Base-by-base conservation (phyloP, 306 rosid genomes). In the Vachellia collinsii region DNA sequence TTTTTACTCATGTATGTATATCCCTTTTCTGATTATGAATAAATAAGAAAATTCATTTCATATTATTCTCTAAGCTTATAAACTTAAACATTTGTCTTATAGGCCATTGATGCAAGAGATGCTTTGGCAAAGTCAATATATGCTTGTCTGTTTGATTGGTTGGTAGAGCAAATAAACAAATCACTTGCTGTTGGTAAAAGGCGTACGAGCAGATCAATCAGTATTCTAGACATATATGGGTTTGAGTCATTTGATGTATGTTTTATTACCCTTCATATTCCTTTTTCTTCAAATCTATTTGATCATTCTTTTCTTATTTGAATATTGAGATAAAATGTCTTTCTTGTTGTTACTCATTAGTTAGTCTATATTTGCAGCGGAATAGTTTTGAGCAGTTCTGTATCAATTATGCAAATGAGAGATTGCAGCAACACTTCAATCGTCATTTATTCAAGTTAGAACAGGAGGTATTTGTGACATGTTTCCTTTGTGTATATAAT, bases 301-400 rank as follows among this genome's bases (percentile, higher is more conserved):
- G 11, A 36, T 58, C 20, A 16, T 74, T 14, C 36, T 63, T 17
- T 53, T 51, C 66, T 48, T 61, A 25, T 67, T 62, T 79, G 71
- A 77, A 42, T 76, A 77, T 56, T 78, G 74, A 65, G 62, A 77
- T 82, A 42, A 79, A 77, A 68, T 69, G 20, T 68, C 39, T 59
- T n/a, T 54, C 12, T 39, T 79, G 77, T 59, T 66, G 70, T 36
- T 75, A 19, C 72, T 41, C 16, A 47, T 8, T 36, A 53, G 48
- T 68, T 29, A 50, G 73, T 67, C 64, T 68, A 22, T 74, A 80
- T 86, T 44, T 78, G 70, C 86, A 96, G 99, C 92, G 97, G 86
- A 96, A 96, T 83, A 93, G 97, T 85, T 92, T 96, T 89, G 99
- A 96, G 87, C 99, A 95, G 83, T 95, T 95, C 88, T 95, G 99